Base-by-base conservation (phyloP, 2,329 filamentous ascomycete species). In the Penicillium sp. region DNA sequence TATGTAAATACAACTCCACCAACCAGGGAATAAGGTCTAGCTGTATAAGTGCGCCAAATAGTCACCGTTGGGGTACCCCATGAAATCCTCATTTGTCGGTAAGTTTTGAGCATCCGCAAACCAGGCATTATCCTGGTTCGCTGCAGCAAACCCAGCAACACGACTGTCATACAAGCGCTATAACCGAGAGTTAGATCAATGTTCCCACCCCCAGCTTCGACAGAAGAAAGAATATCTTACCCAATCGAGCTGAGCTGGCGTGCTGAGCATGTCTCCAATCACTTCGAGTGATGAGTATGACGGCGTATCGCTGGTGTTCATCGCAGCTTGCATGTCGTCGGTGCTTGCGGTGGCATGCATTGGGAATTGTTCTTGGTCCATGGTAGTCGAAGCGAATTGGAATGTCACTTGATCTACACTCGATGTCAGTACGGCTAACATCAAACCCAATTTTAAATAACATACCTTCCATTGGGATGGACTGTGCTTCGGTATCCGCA, bases 211-310 rank as follows among this genome's bases (percentile, higher is more conserved):
- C 9, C 0, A 24, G 19, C 2, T 16, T 10, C 6, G 55, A 2
- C 36, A 18, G 18, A 33, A 1, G 19, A 51, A 24, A 27, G 24
- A 16, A 16, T 10, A 2, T 43, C 70, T 62, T 66, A 75, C 73
- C 73, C 73, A 75, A 60, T 75, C 68, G 18, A 75, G 51, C 55
- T 69, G 70, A 36, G 62, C 64, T 10, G 73, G 71, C 1, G 68
- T 62, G 33, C 69, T 69, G 14, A 75, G 63, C 72, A 75, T 75
- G 16, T 70, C 70, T 36, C 68, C 70, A 52, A 75, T 74, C 0
- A 74, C 64, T 19, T 66, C 70, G 5, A 74, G 53, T 6, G 64
- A 61, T 4, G 53, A 60, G 39, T 60, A 61, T 2, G 58, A 55
- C 2, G 60, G 44, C 6, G 40, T 46, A 13, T 56, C 57, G 27